These are phyloP conservation scores for Leccinum angustisporum DNA, from an alignment of 1,284 basidiomycete genomes.

Conservation along the genomic window DNA sequence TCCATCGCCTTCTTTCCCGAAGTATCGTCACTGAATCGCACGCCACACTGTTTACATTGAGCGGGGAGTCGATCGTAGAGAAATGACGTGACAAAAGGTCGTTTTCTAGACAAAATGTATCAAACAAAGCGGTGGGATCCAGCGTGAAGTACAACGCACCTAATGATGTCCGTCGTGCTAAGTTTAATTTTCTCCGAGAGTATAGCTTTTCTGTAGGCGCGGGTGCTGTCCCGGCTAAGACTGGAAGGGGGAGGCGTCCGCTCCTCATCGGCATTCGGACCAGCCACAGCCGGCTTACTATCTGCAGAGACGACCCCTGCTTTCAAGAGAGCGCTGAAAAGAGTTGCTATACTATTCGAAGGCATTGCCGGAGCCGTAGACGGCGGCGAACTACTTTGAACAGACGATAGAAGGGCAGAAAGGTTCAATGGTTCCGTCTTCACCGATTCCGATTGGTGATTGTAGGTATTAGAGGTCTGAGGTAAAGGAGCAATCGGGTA, in stretches of 20 bases:
- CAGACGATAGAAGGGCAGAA: constrained; percentile 28
- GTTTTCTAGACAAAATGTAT: constrained; percentile 47
- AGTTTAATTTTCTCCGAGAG: constrained; percentile 70
- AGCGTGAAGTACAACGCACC: constrained; percentile 44
- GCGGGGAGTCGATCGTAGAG: constrained; percentile 75
- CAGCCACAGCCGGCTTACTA: constrained; percentile 51
- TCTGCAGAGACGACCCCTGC: constrained; percentile 68
- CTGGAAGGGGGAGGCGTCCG: constrained; percentile 40
- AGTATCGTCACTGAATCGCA: constrained; percentile 77
- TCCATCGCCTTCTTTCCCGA: constrained; percentile 80
- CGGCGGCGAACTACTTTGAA: constrained; percentile 23
- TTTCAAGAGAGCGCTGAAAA: constrained; percentile 68
- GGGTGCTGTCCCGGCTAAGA: constrained; percentile 51
- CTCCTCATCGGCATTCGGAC: constrained; percentile 41
- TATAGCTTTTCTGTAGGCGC: constrained; percentile 72
- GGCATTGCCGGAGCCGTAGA: constrained; percentile 33
- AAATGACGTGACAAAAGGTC: constrained; percentile 59
- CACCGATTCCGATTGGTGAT: constrained; percentile 22
- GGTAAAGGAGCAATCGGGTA: constrained; percentile 16
- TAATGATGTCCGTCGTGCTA: constrained; percentile 69
- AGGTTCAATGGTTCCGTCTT: constrained; percentile 36
- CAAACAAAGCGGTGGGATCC: constrained; percentile 9
- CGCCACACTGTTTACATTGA: constrained; percentile 93
- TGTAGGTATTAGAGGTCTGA: constrained; percentile 21
- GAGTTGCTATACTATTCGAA: constrained; percentile 50